Conservation (phyloP, 257 asterid species). For the Fraxinus quadrangulata region DNA sequence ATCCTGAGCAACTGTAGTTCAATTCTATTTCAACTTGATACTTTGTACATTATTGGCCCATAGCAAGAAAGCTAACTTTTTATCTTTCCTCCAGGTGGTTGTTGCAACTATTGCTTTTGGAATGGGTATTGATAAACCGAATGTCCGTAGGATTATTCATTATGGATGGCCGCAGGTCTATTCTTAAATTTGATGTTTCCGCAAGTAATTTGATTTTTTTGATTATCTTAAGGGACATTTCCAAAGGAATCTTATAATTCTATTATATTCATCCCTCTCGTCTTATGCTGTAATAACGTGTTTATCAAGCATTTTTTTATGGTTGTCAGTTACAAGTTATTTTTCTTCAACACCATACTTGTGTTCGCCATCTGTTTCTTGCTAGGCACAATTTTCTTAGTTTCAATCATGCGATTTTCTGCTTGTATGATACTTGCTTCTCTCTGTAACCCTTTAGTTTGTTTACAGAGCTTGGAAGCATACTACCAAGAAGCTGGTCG, state of each 20-base stretch:
- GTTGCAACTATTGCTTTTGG: conserved; percentile 91
- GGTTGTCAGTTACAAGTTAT: neutral
- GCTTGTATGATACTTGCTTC: conserved; percentile 4
- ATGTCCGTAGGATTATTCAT: conserved; percentile 75
- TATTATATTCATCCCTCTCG: neutral
- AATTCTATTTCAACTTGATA: neutral
- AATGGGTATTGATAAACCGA: conserved; percentile 82
- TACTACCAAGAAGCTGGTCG: conserved; percentile 94
- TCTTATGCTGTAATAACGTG: conserved; percentile 10
- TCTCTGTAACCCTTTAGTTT: conserved; percentile 15
- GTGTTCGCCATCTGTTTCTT: neutral
- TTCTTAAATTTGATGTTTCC: conserved; percentile 5
- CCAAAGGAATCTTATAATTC: neutral
- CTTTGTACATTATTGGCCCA: conserved; percentile 5
- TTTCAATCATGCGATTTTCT: neutral
- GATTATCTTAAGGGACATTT: conserved; percentile 2
- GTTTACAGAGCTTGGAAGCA: conserved; percentile 72
- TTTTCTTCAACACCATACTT: neutral
- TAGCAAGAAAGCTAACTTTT: conserved; percentile 13
- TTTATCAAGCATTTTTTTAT: conserved; percentile 18
- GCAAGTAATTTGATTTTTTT: neutral
- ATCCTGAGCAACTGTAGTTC: neutral
- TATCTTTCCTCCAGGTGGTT: conserved; percentile 57
- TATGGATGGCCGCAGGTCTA: conserved; percentile 93
- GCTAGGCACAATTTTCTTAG: neutral